A percentile compares a stretch with the other conserved stretches of the same genome.
These are phyloP conservation scores for Leucaena leucocephala DNA, from an alignment of 306 rosid genomes.

Conservation along the genomic window DNA sequence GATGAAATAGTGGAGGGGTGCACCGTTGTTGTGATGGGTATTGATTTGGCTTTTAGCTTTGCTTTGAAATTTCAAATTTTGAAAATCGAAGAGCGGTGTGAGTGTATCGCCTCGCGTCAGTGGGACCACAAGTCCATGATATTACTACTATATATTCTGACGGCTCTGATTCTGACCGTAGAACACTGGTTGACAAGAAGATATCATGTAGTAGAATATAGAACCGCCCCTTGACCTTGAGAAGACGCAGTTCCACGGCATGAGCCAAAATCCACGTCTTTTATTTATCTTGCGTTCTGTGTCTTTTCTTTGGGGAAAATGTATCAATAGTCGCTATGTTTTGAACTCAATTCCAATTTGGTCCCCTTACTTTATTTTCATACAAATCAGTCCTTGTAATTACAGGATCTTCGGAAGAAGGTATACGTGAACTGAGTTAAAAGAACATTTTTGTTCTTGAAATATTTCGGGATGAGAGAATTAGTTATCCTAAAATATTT, in stretches of 20 bases:
- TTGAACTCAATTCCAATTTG: neutral
- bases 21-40: slow-evolving; percentile 1
- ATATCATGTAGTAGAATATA: no score
- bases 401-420: no score
- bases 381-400: no score
- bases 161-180: neutral
- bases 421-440: no score
- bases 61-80: slow-evolving; percentile 2
- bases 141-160: neutral
- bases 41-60: neutral
- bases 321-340: neutral
- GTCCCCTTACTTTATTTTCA: no score
- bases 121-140: slow-evolving; percentile 2
- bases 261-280: neutral
- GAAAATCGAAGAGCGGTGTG: neutral
- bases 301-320: neutral
- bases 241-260: neutral
- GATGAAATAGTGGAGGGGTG: no score
- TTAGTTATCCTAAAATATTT: no score
- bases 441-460: no score
- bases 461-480: no score
- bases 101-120: neutral
- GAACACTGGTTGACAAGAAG: neutral
- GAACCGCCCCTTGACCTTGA: neutral
- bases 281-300: no score